Evolutionary conservation across 2,329 filamentous ascomycete species (phyloP).

Genomic region (Neofusicoccum laricinum): DNA sequence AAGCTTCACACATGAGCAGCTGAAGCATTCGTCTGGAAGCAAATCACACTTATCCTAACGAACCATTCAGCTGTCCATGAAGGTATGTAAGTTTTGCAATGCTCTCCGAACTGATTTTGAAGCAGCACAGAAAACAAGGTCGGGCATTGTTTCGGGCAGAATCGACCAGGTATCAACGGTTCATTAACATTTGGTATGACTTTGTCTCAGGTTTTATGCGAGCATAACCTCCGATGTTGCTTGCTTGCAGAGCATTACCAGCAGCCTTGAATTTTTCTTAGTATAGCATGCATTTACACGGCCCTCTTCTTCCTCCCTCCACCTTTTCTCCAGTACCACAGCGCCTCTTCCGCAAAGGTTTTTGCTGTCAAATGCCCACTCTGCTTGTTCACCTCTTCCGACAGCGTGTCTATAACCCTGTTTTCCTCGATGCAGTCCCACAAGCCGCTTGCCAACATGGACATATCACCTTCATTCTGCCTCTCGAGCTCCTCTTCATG

Average conservation of each 20-base stretch:
- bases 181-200: too few relatives aligned
- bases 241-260: neutral
- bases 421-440: constrained; percentile 79
- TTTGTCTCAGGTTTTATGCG: neutral
- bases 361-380: constrained; percentile 74
- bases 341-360: constrained; percentile 81
- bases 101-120: too few relatives aligned
- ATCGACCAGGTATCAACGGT: neutral
- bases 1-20: too few relatives aligned
- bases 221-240: neutral
- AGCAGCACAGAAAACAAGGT: too few relatives aligned
- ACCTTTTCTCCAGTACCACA: constrained; percentile 83
- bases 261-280: neutral
- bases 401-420: constrained; percentile 70
- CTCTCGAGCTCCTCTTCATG: constrained; percentile 43
- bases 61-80: too few relatives aligned
- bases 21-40: too few relatives aligned
- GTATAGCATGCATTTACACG: constrained; percentile 23
- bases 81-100: too few relatives aligned
- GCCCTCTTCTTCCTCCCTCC: constrained; percentile 59
- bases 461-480: constrained; percentile 42
- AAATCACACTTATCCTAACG: neutral
- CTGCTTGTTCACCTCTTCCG: constrained; percentile 68
- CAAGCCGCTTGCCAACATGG: constrained; percentile 65
- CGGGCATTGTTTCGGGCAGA: neutral